Base-by-base conservation (phyloP, 768 basidiomycete genomes). In the Suillus ampliporus region DNA sequence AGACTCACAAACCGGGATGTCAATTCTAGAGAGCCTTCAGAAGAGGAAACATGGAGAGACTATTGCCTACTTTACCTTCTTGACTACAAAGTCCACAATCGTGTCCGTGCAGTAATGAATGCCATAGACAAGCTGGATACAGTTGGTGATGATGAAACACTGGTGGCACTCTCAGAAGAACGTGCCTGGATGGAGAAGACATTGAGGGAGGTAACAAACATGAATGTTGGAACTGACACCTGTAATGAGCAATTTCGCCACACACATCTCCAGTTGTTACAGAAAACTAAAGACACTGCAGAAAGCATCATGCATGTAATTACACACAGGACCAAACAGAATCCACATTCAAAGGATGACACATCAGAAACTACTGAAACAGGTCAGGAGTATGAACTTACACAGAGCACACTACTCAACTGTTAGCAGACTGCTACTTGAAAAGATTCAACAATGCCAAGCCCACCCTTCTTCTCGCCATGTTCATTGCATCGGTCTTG, bases 401-500 rank as follows among this genome's bases (percentile, higher is more conserved):
- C 11, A 44, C 1, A 44, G n/a, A 44, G 44, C n/a, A 21, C n/a
- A 44, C 11, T 35, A 35, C n/a, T n/a, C n/a, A n/a, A n/a, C n/a
- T n/a, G n/a, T n/a, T n/a, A n/a, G n/a, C 44, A 46, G 44, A 46
- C 44, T 5, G 21, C 21, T 21, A 46, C 21, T 21, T 46, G 3
- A 21, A 5, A 46, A 46, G 21, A 46, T 46, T 46, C 21, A 21
- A 23, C 21, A 46, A 46, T 46, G 44, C 44, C 13, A 23, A 23
- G 2, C 44, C 44, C 21, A 21, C 44, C 21, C 21, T 46, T 23
- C 44, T 46, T 21, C 44, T 47, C 2, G 31, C 58, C 15, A 43
- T 31, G 9, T 59, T 59, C n/a, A 43, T 59, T 2, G 17, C 44
- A 13, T 21, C 48, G 5, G 44, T 59, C 26, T 35, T 59, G 43